Evolutionary conservation across 192 early-diverging fungal species (phyloP).

Genomic region (Coemansia sp.): DNA sequence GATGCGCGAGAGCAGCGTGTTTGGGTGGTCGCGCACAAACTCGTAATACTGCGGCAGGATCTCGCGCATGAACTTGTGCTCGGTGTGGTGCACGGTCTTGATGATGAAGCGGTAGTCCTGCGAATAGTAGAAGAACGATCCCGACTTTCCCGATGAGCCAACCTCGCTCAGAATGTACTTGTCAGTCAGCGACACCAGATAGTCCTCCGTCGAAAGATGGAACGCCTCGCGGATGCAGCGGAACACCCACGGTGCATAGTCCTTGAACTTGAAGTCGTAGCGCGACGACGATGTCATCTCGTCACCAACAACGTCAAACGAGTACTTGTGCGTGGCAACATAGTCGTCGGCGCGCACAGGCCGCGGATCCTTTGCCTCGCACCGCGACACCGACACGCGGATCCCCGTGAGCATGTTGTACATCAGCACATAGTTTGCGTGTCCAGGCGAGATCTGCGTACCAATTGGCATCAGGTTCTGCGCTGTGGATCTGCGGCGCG

Average conservation of each 20-base stretch:
- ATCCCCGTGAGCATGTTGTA: slow-evolving; percentile 99
- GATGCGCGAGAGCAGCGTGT: slow-evolving; percentile 92
- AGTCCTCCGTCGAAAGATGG: slow-evolving; percentile 88
- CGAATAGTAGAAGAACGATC: slow-evolving; percentile 97
- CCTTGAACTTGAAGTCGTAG: slow-evolving; percentile 99
- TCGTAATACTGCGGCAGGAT: slow-evolving; percentile 88
- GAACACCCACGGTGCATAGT: slow-evolving; percentile 98
- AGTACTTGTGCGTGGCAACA: slow-evolving; percentile 84
- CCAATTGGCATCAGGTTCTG: slow-evolving; percentile 56
- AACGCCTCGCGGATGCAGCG: slow-evolving; percentile 84
- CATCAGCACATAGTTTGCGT: slow-evolving; percentile 95
- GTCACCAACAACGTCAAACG: slow-evolving; percentile 94
- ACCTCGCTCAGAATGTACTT: slow-evolving; percentile 97
- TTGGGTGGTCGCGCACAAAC: slow-evolving; percentile 84
- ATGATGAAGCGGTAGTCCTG: slow-evolving; percentile 98
- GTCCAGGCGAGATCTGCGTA: slow-evolving; percentile 89
- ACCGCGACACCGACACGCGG: slow-evolving; percentile 83
- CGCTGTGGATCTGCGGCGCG: slow-evolving; percentile 35
- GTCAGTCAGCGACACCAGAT: slow-evolving; percentile 89
- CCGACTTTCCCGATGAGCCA: slow-evolving; percentile 92
- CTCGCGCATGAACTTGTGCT: slow-evolving; percentile 91
- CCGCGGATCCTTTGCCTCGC: slow-evolving; percentile 78
- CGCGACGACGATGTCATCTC: slow-evolving; percentile 91
- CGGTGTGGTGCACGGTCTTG: slow-evolving; percentile 93
- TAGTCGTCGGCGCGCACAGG: slow-evolving; percentile 80